Evolutionary conservation across 23 red algal species (phyloP), one percentile per base, ranked within the genome.

Genomic region (Gracilaria gracilis): DNA sequence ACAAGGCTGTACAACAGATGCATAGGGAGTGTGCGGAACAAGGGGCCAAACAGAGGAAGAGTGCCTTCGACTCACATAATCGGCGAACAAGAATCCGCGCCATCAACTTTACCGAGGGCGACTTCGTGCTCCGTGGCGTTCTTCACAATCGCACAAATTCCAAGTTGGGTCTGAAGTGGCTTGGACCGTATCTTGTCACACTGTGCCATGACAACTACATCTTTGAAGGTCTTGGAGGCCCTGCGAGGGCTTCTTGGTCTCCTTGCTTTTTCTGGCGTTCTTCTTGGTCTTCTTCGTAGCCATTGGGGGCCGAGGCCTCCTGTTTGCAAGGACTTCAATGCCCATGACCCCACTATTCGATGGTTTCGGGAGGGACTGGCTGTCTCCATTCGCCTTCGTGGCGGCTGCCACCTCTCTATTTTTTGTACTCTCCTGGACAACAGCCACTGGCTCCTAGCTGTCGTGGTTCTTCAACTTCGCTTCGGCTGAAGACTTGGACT

Each of bases 61-160:
- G 17, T 1, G 32, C 85, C 13, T 6, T 89, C 15, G 71, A 64
- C 0, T 77, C 70, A 9, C 85, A 78, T 0, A 89, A 76, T 25
- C 69, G 51, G 0, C n/a, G 24, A 13, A 79, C 85, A 36, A 44
- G 59, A 24, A 28, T 79, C 0, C 48, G 11, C 11, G 0, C 32
- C 11, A 44, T 62, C 57, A 80, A 87, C n/a, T n/a, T n/a, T n/a
- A n/a, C n/a, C n/a, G n/a, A n/a, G n/a, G n/a, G n/a, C n/a, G n/a
- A n/a, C n/a, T 90, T 46, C 86, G 86, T 79, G 7, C 73, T 90
- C 2, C 37, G 61, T 17, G 74, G 55, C 9, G 14, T 90, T 2
- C 51, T 42, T 5, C 54, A 42, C 4, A 61, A 53, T 4, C 16
- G 80, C 16, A 19, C 9, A 6, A 47, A 8, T 11, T n/a, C 6